These are phyloP conservation scores for Xylariaceae sp. DNA, from an alignment of 2,329 filamentous ascomycete genomes.

Conservation along the genomic window DNA sequence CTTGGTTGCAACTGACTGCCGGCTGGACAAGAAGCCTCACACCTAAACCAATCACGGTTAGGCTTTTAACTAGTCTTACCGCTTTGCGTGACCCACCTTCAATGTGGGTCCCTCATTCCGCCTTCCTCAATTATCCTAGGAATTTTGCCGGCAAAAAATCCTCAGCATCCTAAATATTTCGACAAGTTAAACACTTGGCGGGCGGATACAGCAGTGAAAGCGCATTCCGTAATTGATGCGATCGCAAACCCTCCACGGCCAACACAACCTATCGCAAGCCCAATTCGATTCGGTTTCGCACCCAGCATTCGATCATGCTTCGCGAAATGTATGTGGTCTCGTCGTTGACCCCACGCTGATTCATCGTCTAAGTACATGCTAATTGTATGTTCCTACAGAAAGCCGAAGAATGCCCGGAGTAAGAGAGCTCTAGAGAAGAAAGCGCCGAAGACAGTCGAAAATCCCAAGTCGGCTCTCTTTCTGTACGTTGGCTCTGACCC, in stretches of 20 bases:
- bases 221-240: constrained; percentile 12
- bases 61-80: background rate
- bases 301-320: constrained; percentile 19
- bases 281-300: background rate
- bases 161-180: constrained; percentile 26
- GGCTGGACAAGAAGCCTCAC: no score
- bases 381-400: constrained; percentile 36
- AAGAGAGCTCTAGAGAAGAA: constrained; percentile 93
- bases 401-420: constrained; percentile 71
- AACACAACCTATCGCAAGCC: background rate
- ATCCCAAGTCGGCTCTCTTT: constrained; percentile 84
- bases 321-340: constrained; percentile 25
- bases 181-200: background rate
- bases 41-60: no score
- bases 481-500: constrained; percentile 39
- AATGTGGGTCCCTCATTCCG: background rate
- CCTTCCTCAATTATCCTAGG: background rate
- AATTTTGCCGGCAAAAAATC: constrained; percentile 24
- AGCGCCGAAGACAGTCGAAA: constrained; percentile 82
- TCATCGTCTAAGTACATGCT: constrained; percentile 1
- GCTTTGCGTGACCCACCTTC: background rate
- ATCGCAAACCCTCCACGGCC: background rate
- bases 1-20: no score
- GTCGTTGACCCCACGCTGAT: background rate
- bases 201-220: background rate